Evolutionary conservation across 768 basidiomycete species (phyloP).

Genomic region (Amanita pallidorosea): DNA sequence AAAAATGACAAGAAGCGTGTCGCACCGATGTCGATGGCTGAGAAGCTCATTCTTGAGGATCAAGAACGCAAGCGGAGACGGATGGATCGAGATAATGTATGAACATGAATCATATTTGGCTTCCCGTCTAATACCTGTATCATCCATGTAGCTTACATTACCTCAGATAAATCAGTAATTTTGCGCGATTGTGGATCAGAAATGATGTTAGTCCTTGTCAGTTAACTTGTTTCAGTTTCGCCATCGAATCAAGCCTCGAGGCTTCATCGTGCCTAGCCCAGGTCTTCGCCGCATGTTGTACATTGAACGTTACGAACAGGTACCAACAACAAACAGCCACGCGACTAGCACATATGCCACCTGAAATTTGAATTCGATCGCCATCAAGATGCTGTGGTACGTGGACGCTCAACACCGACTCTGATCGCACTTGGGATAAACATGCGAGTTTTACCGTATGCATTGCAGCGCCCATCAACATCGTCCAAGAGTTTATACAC

Average conservation of each 20-base stretch:
- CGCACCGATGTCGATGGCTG: conserved; percentile 69
- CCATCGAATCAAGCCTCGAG: not conserved
- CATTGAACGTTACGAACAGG: conserved; percentile 4
- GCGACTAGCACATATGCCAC: conserved; percentile 4
- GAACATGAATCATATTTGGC: conserved; percentile 10
- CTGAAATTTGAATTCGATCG: not conserved
- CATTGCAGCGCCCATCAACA: conserved; percentile 25
- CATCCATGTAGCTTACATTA: not conserved
- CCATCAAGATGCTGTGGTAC: not conserved
- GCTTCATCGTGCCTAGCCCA: not conserved
- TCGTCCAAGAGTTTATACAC: no score
- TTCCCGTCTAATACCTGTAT: not conserved
- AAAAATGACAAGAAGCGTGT: conserved; percentile 62
- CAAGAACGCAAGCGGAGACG: conserved; percentile 79
- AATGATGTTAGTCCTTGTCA: no score
- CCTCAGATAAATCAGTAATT: no score
- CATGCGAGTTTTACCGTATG: conserved; percentile 27
- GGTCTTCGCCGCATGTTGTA: not conserved
- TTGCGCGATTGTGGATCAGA: no score
- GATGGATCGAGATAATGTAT: conserved; percentile 44
- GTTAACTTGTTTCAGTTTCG: no score
- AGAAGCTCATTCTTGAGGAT: conserved; percentile 81
- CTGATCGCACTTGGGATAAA: conserved; percentile 14
- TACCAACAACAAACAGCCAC: conserved; percentile 11
- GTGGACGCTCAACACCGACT: not conserved